These are phyloP conservation scores for Apiotrichum gracile DNA, from an alignment of 1,284 basidiomycete genomes.

Conservation along the genomic window DNA sequence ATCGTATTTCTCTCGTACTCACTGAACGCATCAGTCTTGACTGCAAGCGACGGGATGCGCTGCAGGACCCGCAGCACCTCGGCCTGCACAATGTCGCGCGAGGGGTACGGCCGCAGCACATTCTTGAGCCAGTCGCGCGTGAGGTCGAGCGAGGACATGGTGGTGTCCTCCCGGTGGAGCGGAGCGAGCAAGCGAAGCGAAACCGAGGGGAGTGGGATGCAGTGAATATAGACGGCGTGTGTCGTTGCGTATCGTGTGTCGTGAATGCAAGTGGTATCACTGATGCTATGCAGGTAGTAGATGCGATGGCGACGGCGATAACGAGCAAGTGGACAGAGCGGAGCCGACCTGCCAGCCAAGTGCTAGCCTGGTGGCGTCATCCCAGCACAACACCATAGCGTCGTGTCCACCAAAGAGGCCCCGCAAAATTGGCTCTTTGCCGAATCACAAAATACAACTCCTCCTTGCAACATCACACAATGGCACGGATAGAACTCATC, in stretches of 20 bases:
- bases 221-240: not conserved
- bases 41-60: slow-evolving; percentile 62
- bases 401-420: no score
- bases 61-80: slow-evolving; percentile 65
- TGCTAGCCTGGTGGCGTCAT: no score
- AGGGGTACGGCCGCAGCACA: slow-evolving; percentile 60
- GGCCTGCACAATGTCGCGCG: slow-evolving; percentile 55
- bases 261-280: no score
- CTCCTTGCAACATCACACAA: not conserved
- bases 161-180: not conserved
- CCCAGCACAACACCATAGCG: no score
- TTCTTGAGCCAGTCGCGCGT: slow-evolving; percentile 68
- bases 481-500: slow-evolving; percentile 1
- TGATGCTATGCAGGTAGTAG: no score
- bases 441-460: not conserved
- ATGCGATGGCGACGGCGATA: no score
- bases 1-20: slow-evolving; percentile 21
- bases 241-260: not conserved
- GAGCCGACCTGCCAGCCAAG: no score
- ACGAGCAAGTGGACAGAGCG: no score
- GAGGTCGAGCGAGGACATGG: slow-evolving; percentile 36
- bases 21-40: slow-evolving; percentile 93
- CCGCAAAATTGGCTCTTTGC: not conserved
- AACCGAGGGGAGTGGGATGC: no score
- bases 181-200: no score